Percentiles rank a stretch among this genome's conserved stretches.
phyloP scores from a whole-genome alignment of 768 basidiomycete genomes.

The Tylopilus rubrobrunneus region DNA sequence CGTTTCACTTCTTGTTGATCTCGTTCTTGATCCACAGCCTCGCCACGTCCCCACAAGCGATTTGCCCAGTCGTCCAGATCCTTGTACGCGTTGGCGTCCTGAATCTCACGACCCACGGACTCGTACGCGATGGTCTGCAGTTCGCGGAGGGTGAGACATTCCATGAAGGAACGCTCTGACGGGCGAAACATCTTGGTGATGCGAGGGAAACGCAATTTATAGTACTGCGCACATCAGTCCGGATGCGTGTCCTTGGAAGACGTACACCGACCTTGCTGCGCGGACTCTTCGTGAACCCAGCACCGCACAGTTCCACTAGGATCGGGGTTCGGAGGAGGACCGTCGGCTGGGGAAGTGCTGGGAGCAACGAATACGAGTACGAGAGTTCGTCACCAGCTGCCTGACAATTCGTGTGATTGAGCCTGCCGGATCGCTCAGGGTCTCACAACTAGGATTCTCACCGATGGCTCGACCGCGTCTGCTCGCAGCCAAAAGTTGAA shows the following conservation, averaged over 20 bases:
- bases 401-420: constrained; percentile 2
- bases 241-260: background rate
- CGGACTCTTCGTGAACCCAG: constrained; percentile 74
- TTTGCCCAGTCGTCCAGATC: constrained; percentile 47
- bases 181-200: constrained; percentile 64
- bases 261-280: constrained; percentile 45
- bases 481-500: constrained; percentile 59
- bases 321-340: constrained; percentile 59
- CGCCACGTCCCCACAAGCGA: constrained; percentile 37
- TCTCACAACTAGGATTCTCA: constrained; percentile 2
- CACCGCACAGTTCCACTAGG: constrained; percentile 73
- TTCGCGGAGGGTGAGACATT: constrained; percentile 45
- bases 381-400: constrained; percentile 32
- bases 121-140: constrained; percentile 54
- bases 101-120: constrained; percentile 48
- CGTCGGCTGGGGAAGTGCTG: constrained; percentile 47
- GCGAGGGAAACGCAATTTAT: constrained; percentile 82
- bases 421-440: background rate
- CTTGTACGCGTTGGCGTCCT: constrained; percentile 36
- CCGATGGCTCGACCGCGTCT: constrained; percentile 24
- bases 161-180: constrained; percentile 62
- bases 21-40: constrained; percentile 33
- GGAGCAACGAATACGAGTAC: constrained; percentile 52
- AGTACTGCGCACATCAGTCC: constrained; percentile 46
- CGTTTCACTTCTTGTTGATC: constrained; percentile 23